phyloP scores from a whole-genome alignment of 495 filamentous ascomycete genomes.

The Neurospora sp. region DNA sequence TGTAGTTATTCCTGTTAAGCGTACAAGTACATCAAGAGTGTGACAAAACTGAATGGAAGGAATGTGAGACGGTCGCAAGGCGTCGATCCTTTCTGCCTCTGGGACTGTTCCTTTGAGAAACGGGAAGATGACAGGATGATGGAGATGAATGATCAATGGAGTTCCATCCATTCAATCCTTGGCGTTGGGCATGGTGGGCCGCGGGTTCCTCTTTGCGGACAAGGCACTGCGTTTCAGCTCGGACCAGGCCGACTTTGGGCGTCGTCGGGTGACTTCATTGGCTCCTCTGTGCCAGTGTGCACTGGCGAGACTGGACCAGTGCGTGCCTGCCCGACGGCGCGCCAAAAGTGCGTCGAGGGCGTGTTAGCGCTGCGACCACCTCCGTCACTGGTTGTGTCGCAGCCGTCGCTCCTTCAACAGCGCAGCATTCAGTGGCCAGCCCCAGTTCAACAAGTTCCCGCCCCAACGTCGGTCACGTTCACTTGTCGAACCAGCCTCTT shows the following conservation, averaged over 20 bases:
- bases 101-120: not conserved
- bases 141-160: not conserved
- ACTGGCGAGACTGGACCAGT: constrained; percentile 5
- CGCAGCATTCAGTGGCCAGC: constrained; percentile 6
- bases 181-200: not conserved
- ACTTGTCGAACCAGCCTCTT: not conserved
- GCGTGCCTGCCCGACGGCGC: constrained; percentile 11
- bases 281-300: not conserved
- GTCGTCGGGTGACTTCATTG: not conserved
- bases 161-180: not conserved
- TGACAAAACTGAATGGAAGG: not conserved
- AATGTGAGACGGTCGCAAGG: not conserved
- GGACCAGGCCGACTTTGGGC: not conserved
- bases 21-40: not conserved
- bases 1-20: not conserved
- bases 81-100: not conserved
- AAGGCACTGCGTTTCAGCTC: not conserved
- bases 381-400: constrained; percentile 3
- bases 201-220: not conserved
- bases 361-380: not conserved
- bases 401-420: constrained; percentile 19
- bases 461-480: not conserved
- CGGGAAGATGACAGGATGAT: not conserved
- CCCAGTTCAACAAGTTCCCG: constrained; percentile 7
- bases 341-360: not conserved